phyloP scores from a whole-genome alignment of 768 basidiomycete species.

The Thelephora ganbajun region DNA sequence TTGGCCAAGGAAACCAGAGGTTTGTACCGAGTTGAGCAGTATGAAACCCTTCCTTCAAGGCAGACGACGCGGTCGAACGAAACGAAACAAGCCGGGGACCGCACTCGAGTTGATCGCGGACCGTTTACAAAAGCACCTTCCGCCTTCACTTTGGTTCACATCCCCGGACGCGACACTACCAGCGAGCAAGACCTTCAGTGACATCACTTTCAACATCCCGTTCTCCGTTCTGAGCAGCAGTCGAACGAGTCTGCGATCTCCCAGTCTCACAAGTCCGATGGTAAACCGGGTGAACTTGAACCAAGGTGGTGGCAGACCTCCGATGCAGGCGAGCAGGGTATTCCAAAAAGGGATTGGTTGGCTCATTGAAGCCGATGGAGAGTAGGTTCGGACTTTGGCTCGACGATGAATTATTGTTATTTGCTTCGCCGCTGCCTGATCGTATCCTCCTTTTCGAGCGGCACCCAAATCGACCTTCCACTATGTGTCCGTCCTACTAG shows the following conservation, averaged over 20 bases:
- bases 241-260: constrained; percentile 12
- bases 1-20: constrained; percentile 54
- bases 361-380: constrained; percentile 77
- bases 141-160: constrained; percentile 49
- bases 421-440: too few species aligned
- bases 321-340: constrained; percentile 61
- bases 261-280: too few species aligned
- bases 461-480: too few species aligned
- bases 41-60: constrained; percentile 8
- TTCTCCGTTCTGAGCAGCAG: constrained; percentile 39
- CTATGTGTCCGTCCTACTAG: too few species aligned
- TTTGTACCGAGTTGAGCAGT: constrained; percentile 24
- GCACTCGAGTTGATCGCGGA: constrained; percentile 32
- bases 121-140: constrained; percentile 53
- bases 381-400: constrained; percentile 4
- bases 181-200: constrained; percentile 66
- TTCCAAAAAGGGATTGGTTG: too few species aligned
- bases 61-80: constrained; percentile 1
- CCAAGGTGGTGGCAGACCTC: constrained; percentile 45
- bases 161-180: constrained; percentile 72
- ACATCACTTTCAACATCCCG: constrained; percentile 63
- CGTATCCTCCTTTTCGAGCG: too few species aligned
- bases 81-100: neutral
- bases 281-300: constrained; percentile 17
- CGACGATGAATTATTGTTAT: too few species aligned